Conservation (phyloP, 2,329 filamentous ascomycete species). For the Sclerotinia subarctica region DNA sequence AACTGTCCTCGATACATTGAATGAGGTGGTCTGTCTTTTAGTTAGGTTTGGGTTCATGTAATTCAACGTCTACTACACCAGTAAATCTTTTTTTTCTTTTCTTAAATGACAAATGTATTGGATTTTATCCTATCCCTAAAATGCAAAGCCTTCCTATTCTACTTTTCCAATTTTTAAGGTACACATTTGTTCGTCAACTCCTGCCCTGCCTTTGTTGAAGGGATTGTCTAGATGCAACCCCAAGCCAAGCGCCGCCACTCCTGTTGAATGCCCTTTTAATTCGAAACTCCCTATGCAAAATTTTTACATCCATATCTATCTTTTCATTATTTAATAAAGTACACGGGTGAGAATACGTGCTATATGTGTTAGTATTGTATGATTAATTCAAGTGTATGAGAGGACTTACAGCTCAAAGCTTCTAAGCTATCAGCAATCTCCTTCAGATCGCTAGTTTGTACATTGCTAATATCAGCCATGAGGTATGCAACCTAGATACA, state of each 20-base stretch:
- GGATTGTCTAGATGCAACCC: conserved; percentile 23
- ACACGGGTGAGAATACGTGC: conserved; percentile 42
- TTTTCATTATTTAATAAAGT: conserved; percentile 36
- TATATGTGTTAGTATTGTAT: conserved; percentile 25
- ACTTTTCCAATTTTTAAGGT: neutral
- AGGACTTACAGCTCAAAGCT: conserved; percentile 66
- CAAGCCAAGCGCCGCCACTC: conserved; percentile 28
- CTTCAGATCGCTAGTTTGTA: conserved; percentile 77
- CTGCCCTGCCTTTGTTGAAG: conserved; percentile 29
- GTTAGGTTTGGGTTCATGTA: neutral
- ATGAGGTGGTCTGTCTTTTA: neutral
- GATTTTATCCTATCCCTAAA: conserved; percentile 8
- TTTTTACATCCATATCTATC: conserved; percentile 13
- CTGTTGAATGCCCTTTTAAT: conserved; percentile 30
- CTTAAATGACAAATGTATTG: neutral
- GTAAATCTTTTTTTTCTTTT: neutral
- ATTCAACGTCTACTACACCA: neutral
- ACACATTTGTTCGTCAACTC: conserved; percentile 5
- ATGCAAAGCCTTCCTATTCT: conserved; percentile 5
- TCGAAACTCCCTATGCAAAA: conserved; percentile 15
- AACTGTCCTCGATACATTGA: neutral
- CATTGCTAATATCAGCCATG: conserved; percentile 94
- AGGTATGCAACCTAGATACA: conserved; percentile 72
- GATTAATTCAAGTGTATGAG: neutral
- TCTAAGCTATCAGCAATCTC: conserved; percentile 82